phyloP scores from a whole-genome alignment of 73 alveolate genomes.

The Uronychia binucleata region DNA sequence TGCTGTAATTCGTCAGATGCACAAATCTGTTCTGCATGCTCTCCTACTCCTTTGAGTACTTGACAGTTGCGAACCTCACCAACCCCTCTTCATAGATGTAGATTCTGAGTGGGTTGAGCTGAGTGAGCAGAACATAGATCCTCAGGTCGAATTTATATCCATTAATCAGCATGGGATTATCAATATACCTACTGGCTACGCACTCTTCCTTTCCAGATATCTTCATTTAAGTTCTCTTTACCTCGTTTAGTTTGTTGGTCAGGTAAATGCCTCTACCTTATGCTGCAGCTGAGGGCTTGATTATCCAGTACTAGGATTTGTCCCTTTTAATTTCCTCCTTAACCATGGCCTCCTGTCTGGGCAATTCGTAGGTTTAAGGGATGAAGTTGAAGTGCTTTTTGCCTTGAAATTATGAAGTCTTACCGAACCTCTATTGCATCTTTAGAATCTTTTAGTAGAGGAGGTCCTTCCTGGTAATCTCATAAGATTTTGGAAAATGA shows the following conservation, averaged over 20 bases:
- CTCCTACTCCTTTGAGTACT: conserved; percentile 52
- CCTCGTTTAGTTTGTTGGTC: conserved; percentile 61
- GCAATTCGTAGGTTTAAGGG: conserved; percentile 79
- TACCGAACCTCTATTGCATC: conserved; percentile 64
- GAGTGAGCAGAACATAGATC: conserved; percentile 80
- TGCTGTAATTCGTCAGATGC: conserved; percentile 93
- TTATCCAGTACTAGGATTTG: conserved; percentile 61
- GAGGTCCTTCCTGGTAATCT: conserved; percentile 87
- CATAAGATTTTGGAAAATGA: conserved; percentile 87
- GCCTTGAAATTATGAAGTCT: conserved; percentile 77
- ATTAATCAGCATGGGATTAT: conserved; percentile 79
- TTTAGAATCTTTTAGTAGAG: conserved; percentile 75
- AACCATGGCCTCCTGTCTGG: conserved; percentile 53
- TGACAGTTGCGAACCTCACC: conserved; percentile 86
- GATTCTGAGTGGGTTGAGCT: conserved; percentile 77
- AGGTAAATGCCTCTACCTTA: conserved; percentile 90
- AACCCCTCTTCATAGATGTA: conserved; percentile 86
- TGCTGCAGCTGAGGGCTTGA: conserved; percentile 82
- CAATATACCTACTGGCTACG: conserved; percentile 78
- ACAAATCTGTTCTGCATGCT: conserved; percentile 65
- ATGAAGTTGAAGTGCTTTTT: conserved; percentile 77
- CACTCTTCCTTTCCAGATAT: conserved; percentile 45
- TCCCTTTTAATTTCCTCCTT: conserved; percentile 61
- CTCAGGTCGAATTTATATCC: conserved; percentile 87
- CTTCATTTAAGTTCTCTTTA: not conserved